These are phyloP conservation scores for Solanum okadae DNA, from an alignment of 257 asterid genomes.

Conservation along the genomic window DNA sequence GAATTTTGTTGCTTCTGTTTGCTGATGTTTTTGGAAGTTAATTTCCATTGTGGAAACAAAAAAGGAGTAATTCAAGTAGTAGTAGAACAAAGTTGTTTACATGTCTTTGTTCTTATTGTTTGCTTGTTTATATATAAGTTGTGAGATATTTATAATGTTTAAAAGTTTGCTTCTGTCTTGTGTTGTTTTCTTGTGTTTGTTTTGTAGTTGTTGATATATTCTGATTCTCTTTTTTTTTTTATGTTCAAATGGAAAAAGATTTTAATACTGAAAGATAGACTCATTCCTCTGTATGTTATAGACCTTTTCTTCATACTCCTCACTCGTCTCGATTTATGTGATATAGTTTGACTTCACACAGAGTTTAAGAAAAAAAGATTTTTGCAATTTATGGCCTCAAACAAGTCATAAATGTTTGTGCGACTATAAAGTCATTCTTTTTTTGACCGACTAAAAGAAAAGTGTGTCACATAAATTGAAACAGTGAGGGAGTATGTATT, in stretches of 20 bases:
- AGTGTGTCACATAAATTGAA: neutral
- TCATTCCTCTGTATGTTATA: neutral
- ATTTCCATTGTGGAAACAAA: conserved; percentile 36
- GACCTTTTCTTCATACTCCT: neutral
- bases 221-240: neutral
- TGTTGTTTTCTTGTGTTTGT: neutral
- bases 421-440: no score
- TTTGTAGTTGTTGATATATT: neutral
- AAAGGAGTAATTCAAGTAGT: neutral
- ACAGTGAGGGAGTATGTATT: neutral
- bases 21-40: conserved; percentile 30
- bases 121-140: neutral
- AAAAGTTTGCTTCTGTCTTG: neutral
- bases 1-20: conserved; percentile 7
- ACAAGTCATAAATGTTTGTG: neutral
- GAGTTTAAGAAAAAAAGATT: no score
- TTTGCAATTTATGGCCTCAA: no score
- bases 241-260: neutral
- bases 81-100: neutral
- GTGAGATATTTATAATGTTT: neutral
- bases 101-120: neutral
- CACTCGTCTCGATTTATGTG: neutral
- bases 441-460: accelerated
- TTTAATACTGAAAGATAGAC: neutral
- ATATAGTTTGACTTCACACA: no score